These are phyloP conservation scores for Linnemannia hyalina DNA, from an alignment of 192 early-diverging fungal species.

Conservation along the genomic window DNA sequence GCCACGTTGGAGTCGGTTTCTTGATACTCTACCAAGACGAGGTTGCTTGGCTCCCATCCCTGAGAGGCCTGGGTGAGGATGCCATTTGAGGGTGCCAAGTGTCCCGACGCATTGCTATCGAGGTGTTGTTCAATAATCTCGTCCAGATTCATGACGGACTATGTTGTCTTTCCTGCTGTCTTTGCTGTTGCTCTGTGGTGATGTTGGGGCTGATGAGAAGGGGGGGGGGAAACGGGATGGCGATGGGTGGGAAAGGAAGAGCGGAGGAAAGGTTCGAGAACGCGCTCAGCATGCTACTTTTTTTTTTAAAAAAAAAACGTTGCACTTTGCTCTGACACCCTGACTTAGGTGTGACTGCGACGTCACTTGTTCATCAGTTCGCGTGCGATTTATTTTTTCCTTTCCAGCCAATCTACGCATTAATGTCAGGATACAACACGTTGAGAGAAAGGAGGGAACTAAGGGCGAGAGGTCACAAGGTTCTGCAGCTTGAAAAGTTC, in stretches of 20 bases:
- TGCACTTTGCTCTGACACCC: not conserved
- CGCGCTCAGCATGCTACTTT: not conserved
- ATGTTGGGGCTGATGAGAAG: not conserved
- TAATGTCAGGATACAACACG: not conserved
- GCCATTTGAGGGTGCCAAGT: constrained; percentile 19
- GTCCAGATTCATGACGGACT: constrained; percentile 45
- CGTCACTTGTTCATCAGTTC: not conserved
- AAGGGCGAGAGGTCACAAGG: not conserved
- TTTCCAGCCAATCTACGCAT: not conserved
- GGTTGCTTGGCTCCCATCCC: constrained; percentile 54
- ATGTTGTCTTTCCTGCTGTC: not conserved
- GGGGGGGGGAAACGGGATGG: not conserved
- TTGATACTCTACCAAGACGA: constrained; percentile 34
- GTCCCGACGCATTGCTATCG: constrained; percentile 24
- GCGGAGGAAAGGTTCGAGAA: not conserved
- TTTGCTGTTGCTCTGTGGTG: not conserved
- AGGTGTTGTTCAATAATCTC: constrained; percentile 50
- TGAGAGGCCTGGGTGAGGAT: constrained; percentile 37
- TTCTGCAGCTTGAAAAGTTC: constrained; percentile 13
- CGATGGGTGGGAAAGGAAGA: not conserved
- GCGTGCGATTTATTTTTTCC: not conserved
- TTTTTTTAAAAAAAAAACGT: not conserved
- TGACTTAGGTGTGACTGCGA: not conserved
- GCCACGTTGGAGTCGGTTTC: not conserved
- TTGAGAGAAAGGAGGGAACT: not conserved